Evolutionary conservation across 331 rosid genomes (phyloP), one percentile per base, ranked within the genome.

Genomic region (Prunus yedoensis): DNA sequence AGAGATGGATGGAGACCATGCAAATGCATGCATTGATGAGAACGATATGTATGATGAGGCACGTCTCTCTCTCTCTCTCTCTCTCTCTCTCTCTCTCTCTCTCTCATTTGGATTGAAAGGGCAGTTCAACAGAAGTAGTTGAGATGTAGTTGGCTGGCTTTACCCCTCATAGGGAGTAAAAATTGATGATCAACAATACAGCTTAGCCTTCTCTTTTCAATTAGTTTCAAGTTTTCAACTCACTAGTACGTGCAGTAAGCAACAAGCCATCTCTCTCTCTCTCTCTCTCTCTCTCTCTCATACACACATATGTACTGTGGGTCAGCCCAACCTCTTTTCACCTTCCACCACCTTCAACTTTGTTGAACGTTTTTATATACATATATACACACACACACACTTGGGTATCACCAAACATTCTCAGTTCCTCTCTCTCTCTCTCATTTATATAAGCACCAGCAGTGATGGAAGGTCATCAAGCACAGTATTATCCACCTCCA

Each of bases 301-400:
- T 8, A 2, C 28, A n/a, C 18, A 52, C 38, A 32, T 6, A 32
- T 38, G 20, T 57, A 60, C 41, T 53, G 62, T 76, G 57, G 77
- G 85, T 82, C 81, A 69, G 82, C 70, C 90, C 88, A 90, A 90
- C 90, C 78, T 85, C 84, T 86, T 86, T 83, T 87, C 78, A 82
- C 84, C 90, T 61, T 81, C 80, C 80, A 81, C 85, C 82, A 76
- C 47, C 86, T 52, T 28, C 46, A 28, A 62, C 45, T 7, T 62
- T 62, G 65, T 60, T 32, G 47, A 25, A 11, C 5, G 18, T 63
- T 76, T 35, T 35, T 27, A 27, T 60, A 1, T 25, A 25, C 12
- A 16, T 25, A 27, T 13, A 72, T 23, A 25, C 1, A 25, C 27
- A 65, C 83, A 84, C 8, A 1, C 43, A 38, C 43, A 38, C 43